A percentile compares a stretch with the other conserved stretches of the same genome.
Evolutionary conservation across 768 basidiomycete genomes (phyloP).

Genomic region (Tricholoma sp.): DNA sequence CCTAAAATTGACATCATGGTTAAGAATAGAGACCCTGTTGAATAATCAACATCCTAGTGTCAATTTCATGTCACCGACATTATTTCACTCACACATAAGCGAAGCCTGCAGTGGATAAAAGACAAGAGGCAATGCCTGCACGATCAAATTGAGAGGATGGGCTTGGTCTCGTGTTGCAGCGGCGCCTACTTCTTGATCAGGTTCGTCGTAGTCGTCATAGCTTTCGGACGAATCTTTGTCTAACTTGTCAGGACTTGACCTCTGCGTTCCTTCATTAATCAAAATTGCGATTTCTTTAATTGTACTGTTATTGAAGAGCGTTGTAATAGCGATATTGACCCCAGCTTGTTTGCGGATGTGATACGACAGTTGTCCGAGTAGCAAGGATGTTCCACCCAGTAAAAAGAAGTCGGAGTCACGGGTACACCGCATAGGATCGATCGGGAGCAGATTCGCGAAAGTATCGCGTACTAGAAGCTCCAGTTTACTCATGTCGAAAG

Average conservation of each 20-base stretch:
- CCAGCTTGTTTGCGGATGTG: conserved; percentile 34
- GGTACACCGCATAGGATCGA: conserved; percentile 24
- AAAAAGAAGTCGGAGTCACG: conserved; percentile 38
- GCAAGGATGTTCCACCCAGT: conserved; percentile 38
- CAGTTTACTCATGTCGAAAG: conserved; percentile 22
- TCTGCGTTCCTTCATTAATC: conserved; percentile 27
- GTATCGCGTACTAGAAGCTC: conserved; percentile 32
- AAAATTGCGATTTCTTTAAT: conserved; percentile 35
- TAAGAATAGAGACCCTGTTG: conserved; percentile 34
- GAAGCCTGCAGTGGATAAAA: conserved; percentile 42
- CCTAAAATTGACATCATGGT: conserved; percentile 31
- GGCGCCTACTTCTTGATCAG: no score
- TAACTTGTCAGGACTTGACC: no score
- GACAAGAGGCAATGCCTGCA: conserved; percentile 36
- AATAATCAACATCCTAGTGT: background rate
- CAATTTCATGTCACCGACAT: background rate
- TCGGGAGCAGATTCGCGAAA: conserved; percentile 27
- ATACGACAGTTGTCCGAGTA: conserved; percentile 41
- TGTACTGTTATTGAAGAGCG: conserved; percentile 39
- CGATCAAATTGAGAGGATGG: conserved; percentile 33
- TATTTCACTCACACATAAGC: conserved; percentile 28
- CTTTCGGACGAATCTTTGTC: conserved; percentile 11
- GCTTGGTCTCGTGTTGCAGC: no score
- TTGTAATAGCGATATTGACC: conserved; percentile 29
- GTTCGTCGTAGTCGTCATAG: no score